Conservation (phyloP, 2,329 filamentous ascomycete genomes). For the Emericellopsis atlantica region DNA sequence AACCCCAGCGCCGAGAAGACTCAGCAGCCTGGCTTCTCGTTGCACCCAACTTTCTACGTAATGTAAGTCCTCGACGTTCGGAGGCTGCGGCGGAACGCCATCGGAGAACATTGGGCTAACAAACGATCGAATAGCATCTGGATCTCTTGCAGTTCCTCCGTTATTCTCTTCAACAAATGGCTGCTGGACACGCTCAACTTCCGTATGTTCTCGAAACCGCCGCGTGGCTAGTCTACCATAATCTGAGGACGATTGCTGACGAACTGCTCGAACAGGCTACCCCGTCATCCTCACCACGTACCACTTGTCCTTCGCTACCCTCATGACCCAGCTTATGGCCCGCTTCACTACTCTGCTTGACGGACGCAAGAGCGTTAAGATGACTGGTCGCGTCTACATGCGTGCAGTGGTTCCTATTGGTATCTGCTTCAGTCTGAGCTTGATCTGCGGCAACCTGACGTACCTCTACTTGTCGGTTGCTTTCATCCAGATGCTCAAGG, state of each 20-base stretch:
- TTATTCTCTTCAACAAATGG: constrained; percentile 99
- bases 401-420: constrained; percentile 91
- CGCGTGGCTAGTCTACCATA: not conserved
- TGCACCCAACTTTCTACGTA: constrained; percentile 83
- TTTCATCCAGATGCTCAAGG: constrained; percentile 99
- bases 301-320: constrained; percentile 83
- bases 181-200: constrained; percentile 80
- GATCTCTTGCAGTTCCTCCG: constrained; percentile 85
- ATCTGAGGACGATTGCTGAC: constrained; percentile 1
- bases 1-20: constrained; percentile 68
- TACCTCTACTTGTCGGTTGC: constrained; percentile 92
- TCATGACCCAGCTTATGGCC: constrained; percentile 90
- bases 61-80: constrained; percentile 29
- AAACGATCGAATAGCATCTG: constrained; percentile 49
- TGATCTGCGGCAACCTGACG: constrained; percentile 93
- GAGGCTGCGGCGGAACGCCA: not conserved
- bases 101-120: constrained; percentile 4
- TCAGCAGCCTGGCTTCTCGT: constrained; percentile 37
- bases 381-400: constrained; percentile 89
- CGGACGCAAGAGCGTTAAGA: constrained; percentile 90
- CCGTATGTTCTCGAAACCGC: constrained; percentile 23
- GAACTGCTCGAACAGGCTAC: constrained; percentile 32
- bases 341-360: constrained; percentile 83
- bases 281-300: constrained; percentile 86
- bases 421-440: constrained; percentile 86